These are phyloP conservation scores for Monosporascus cannonballus DNA, from an alignment of 2,329 filamentous ascomycete genomes.

Conservation along the genomic window DNA sequence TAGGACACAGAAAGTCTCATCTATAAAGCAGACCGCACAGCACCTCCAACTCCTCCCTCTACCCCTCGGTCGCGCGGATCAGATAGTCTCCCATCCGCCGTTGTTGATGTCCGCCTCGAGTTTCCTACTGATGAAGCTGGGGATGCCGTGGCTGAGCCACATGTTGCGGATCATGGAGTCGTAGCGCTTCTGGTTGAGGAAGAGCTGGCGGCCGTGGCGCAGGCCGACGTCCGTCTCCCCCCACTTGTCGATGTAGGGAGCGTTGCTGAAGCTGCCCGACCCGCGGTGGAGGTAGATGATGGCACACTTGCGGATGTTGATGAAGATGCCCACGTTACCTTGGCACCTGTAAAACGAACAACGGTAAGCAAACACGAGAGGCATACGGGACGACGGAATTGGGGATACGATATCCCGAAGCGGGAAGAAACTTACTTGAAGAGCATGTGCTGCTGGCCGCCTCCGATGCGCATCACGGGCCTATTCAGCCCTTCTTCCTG, in stretches of 20 bases:
- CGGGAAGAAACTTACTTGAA: conserved; percentile 53
- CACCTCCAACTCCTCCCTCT: background rate
- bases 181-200: conserved; percentile 89
- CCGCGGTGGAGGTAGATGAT: conserved; percentile 78
- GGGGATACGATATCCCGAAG: background rate
- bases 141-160: conserved; percentile 82
- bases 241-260: conserved; percentile 92
- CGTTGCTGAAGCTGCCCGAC: conserved; percentile 77
- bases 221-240: conserved; percentile 93
- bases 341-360: conserved; percentile 59
- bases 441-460: conserved; percentile 83
- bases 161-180: conserved; percentile 79
- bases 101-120: conserved; percentile 95
- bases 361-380: conserved; percentile 13
- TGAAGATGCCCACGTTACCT: conserved; percentile 83
- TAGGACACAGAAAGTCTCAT: no score
- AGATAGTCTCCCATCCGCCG: conserved; percentile 90
- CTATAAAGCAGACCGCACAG: no score
- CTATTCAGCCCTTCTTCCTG: conserved; percentile 34
- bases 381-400: background rate
- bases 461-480: conserved; percentile 54
- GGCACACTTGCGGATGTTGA: conserved; percentile 95
- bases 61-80: conserved; percentile 9
- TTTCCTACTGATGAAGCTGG: conserved; percentile 82
- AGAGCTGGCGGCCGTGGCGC: conserved; percentile 79